Evolutionary conservation across 129 eudicot genomes (phyloP), one percentile per base, ranked within the genome.

Genomic region (Gnaphalium uliginosum): DNA sequence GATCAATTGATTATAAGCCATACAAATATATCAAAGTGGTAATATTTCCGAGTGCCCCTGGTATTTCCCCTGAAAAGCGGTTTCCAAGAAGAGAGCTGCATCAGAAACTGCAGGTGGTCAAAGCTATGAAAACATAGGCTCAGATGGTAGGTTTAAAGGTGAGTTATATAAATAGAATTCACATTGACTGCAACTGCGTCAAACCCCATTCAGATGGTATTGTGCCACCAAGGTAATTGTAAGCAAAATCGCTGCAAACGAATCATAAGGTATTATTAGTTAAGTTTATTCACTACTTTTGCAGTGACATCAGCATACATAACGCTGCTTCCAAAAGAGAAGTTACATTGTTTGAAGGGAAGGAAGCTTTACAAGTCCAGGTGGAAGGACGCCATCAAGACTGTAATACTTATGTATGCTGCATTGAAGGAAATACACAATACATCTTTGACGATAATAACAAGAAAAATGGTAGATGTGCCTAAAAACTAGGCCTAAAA

Each of bases 1-100:
- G 58, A 22, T 7, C 29, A 59, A 23, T 25, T 48, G 24, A 59
- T 33, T 33, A 76, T 46, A 66, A 68, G 78, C 83, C 96, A 15
- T 92, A 92, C 98, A 92, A 71, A 79, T 81, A 89, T 56, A 89
- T 86, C 72, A 92, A 87, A 73, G 86, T 87, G 32, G 87, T 84
- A 46, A 92, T 83, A 67, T 88, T 92, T 71, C 87, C 96, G 66
- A 92, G 70, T 65, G 66, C 86, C 79, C 70, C 74, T 29, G 98
- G 98, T 73, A 92, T 87, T 82, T 83, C 81, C 24, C 98, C 96
- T 3, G 92, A 84, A 80, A 92, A 81, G 56, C 86, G 87, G 77
- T 92, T 92, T 61, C 76, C 98, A 71, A 90, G 88, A 66, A 92
- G 85, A 69, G 96, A 84, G 70, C 98, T 92, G 96, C 89, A 80